phyloP scores from a whole-genome alignment of 2,329 filamentous ascomycete species.

The Diplodia intermedia region DNA sequence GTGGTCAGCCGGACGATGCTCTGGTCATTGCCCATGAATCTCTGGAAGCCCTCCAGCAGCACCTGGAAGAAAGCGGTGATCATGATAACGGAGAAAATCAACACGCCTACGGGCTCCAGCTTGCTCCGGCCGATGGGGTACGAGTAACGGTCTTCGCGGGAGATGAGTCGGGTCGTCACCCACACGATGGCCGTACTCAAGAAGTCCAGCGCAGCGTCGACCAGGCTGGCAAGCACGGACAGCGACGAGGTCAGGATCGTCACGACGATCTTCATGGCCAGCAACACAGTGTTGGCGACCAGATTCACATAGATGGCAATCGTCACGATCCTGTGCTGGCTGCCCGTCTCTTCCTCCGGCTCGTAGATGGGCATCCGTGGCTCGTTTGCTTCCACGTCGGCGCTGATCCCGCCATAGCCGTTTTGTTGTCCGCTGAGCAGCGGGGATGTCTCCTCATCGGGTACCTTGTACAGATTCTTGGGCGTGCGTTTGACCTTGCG shows the following conservation, averaged over 20 bases:
- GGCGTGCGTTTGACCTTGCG: conserved; percentile 64
- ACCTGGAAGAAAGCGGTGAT: conserved; percentile 85
- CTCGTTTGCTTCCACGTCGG: conserved; percentile 55
- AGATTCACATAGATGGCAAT: conserved; percentile 88
- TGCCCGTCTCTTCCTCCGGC: conserved; percentile 73
- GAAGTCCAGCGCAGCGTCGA: conserved; percentile 82
- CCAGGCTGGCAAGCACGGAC: conserved; percentile 79
- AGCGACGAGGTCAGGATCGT: conserved; percentile 80
- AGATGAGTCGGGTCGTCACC: conserved; percentile 76
- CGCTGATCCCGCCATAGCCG: conserved; percentile 37
- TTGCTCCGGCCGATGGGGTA: conserved; percentile 80
- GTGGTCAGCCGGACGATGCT: conserved; percentile 74
- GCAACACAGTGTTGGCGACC: conserved; percentile 74
- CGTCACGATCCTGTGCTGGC: conserved; percentile 77
- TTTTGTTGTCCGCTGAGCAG: conserved; percentile 39
- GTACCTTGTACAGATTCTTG: conserved; percentile 80
- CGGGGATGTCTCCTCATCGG: conserved; percentile 71
- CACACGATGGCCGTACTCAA: conserved; percentile 82
- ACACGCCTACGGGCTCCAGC: conserved; percentile 78
- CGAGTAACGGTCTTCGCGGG: conserved; percentile 73
- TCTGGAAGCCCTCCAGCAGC: conserved; percentile 71
- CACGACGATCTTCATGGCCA: conserved; percentile 78
- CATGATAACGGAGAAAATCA: conserved; percentile 87
- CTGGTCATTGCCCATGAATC: conserved; percentile 67
- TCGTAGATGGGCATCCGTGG: conserved; percentile 71